Base-by-base conservation (phyloP, 768 basidiomycete genomes). In the Suillus fuscotomentosus region DNA sequence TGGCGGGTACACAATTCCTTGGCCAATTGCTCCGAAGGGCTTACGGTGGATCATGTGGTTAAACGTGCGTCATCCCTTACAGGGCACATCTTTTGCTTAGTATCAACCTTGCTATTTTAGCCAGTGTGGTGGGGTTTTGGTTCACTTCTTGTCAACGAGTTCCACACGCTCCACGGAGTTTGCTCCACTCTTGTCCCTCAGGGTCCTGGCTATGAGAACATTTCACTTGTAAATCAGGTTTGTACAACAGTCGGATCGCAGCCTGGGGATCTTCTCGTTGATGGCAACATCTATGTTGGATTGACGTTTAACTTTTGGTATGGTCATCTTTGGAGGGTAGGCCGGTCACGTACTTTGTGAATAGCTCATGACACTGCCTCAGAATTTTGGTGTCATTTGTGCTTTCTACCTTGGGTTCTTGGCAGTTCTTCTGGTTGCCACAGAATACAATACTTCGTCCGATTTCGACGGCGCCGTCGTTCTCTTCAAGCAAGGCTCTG, bases 131-230 rank as follows among this genome's bases (percentile, higher is more conserved):
- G n/a, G 56, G n/a, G 56, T 0, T 95, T 95, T 72, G 90, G 93
- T 65, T 81, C 83, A 1, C 74, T 94, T 50, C 80, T 96, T 71
- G 81, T 85, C n/a, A 96, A 94, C 76, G 93, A 97, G 74, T 94
- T 95, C 76, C 86, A 84, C 67, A 88, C 84, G 0, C 77, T 90
- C 6, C 73, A 89, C 31, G 91, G 88, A 51, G 69, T 76, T 15
- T 89, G 89, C 70, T 78, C 88, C 27, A 73, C 79, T 47, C 77
- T 91, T 22, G 85, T 88, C 0, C 88, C 90, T 5, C 80, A 78
- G 2, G 89, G 90, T 0, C 77, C 88, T 0, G 85, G 86, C 0
- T 92, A 92, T 65, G 84, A 84, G 66, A 78, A 78, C 22, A 72
- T 88, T 43, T 73, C 80, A 2, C 67, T 88, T 20, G 74, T 66